Conservation (phyloP, 176 grass and related monocot species). For the Chloris gayana region DNA sequence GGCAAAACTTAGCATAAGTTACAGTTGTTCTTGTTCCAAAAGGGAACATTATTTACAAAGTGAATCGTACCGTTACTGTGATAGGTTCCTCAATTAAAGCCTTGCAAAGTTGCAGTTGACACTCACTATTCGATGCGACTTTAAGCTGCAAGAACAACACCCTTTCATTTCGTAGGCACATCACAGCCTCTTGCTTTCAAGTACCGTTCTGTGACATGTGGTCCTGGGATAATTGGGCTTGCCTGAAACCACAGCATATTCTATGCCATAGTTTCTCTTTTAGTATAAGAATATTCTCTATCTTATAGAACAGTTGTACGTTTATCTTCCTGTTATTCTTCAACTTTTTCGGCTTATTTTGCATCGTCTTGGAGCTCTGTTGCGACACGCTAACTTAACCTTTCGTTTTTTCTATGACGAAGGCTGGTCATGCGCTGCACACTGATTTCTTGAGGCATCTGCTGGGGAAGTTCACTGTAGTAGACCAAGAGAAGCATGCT, state of each 20-base stretch:
- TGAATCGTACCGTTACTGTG: constrained; percentile 31
- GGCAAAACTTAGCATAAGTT: constrained; percentile 38
- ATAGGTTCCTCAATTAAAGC: constrained; percentile 17
- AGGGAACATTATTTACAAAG: constrained; percentile 31
- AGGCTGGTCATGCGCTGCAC: constrained; percentile 70
- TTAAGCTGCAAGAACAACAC: constrained; percentile 3
- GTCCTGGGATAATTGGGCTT: constrained; percentile 30
- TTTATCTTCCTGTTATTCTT: not conserved
- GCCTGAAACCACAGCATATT: constrained; percentile 52
- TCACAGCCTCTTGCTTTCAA: constrained; percentile 38
- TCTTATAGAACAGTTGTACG: not conserved
- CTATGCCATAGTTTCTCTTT: not conserved
- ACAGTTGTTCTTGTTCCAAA: constrained; percentile 18
- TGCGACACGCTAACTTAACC: constrained; percentile 6
- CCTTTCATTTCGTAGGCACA: constrained; percentile 1
- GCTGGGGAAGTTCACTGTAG: constrained; percentile 3
- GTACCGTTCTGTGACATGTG: constrained; percentile 23
- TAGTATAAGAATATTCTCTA: constrained; percentile 32
- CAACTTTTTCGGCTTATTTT: not conserved
- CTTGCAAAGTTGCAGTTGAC: constrained; percentile 19
- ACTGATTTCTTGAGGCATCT: constrained; percentile 52
- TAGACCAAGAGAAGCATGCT: constrained; percentile 31
- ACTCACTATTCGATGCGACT: constrained; percentile 45
- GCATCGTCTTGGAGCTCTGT: not conserved
- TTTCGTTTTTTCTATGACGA: constrained; percentile 26